Conservation (phyloP, 2,329 filamentous ascomycete genomes). For the Pezizomycotina sp. region DNA sequence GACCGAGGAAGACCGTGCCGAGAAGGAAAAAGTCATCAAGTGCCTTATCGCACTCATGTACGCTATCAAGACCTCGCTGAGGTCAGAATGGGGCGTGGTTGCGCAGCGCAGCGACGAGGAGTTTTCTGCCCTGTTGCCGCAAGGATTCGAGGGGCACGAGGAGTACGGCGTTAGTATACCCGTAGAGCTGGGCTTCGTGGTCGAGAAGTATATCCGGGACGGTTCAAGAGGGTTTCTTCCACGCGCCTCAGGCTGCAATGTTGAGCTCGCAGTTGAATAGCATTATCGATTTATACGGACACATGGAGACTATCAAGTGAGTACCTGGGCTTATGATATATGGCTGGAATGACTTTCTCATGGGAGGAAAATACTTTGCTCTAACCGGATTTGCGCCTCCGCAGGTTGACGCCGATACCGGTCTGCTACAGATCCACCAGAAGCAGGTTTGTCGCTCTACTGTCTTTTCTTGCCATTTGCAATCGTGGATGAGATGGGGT, state of each 20-base stretch:
- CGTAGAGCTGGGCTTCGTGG: constrained; percentile 41
- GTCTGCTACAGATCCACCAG: constrained; percentile 48
- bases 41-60: constrained; percentile 44
- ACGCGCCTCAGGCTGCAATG: constrained; percentile 42
- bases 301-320: constrained; percentile 46
- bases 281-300: constrained; percentile 42
- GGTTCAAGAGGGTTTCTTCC: constrained; percentile 37
- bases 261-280: constrained; percentile 43
- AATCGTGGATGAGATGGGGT: constrained; percentile 44
- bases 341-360: not conserved
- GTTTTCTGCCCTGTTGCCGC: constrained; percentile 36
- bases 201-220: constrained; percentile 45
- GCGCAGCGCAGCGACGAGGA: constrained; percentile 28
- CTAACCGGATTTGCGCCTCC: not conserved
- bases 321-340: constrained; percentile 1
- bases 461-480: constrained; percentile 46
- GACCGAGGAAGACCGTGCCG: constrained; percentile 34
- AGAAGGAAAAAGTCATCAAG: constrained; percentile 30
- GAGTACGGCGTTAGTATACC: constrained; percentile 42
- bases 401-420: constrained; percentile 41
- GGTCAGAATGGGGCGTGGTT: constrained; percentile 41
- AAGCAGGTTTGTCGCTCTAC: constrained; percentile 47
- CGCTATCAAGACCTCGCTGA: constrained; percentile 46
- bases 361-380: not conserved
- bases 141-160: constrained; percentile 38